Base-by-base conservation (phyloP, 2,329 filamentous ascomycete species). In the Diaporthe sp. region DNA sequence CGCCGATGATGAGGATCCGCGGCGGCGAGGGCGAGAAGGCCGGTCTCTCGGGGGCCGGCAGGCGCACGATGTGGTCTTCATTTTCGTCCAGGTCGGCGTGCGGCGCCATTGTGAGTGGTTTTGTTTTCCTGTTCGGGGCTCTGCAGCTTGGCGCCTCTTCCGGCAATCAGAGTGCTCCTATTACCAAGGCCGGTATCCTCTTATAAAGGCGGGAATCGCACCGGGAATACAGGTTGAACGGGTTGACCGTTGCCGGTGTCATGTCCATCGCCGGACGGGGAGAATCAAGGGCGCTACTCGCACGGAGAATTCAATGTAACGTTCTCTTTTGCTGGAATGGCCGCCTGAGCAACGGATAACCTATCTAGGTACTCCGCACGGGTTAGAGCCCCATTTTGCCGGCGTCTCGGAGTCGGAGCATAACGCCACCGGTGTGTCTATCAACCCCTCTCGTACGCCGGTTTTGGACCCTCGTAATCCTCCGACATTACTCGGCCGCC, bases 381-480 rank as follows among this genome's bases (percentile, higher is more conserved):
- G 31, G 2, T 31, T 31, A 15, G 60, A 28, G 60, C n/a, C 31
- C 60, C 25, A 10, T 44, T 44, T 4, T n/a, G n/a, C 60, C 39
- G 3, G 37, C 22, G 2, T n/a, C 34, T 60, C 22, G 57, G 22
- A n/a, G 58, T 60, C 22, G 57, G 22, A n/a, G 58, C 37, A 42
- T 13, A 28, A n/a, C n/a, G 31, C 31, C n/a, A 44, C 3, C 20
- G 44, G 44, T 1, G 0, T 9, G 44, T 22, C 44, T 51, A 68
- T 68, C 63, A 53, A 49, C 63, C 63, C 31, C 42, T 68, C 63
- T 68, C 63, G 22, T 53, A 68, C 12, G 47, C 65, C 47, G 65
- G 49, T 20, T 12, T 53, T 37, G 47, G 39, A 39, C 65, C 47
- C 22, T 68, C 31, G n/a, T 68, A 68, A 3, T 22, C 25, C 63